Base-by-base conservation (phyloP, 2,329 filamentous ascomycete species). In the Phyllosticta citrichinensis region DNA sequence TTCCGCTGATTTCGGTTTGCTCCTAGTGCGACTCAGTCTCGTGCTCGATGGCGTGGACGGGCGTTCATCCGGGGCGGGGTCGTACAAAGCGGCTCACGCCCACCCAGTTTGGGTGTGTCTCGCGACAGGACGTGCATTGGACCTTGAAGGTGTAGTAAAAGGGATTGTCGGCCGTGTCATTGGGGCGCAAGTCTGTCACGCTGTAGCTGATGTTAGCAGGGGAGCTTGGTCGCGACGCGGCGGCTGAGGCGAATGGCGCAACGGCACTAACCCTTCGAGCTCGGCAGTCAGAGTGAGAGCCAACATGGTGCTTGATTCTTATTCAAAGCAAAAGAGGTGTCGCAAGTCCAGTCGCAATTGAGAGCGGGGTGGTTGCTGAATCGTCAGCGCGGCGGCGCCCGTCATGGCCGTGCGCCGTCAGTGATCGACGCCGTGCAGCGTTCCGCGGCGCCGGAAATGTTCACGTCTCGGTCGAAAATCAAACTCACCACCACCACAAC, bases 61-160 rank as follows among this genome's bases (percentile, higher is more conserved):
- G 17, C 11, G 47, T 47, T 47, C 19, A 12, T 14, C 20, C n/a
- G n/a, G 22, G 56, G 2, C 51, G 35, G 63, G 57, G 10, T 77
- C 87, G 65, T 79, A 96, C 92, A 79, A 95, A 96, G 64, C 93
- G 88, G 76, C 83, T 96, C 65, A 97, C 84, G 61, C 86, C 87
- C 58, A 99, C 85, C 77, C 84, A 86, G 68, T 97, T 99, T 11
- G 88, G 83, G 73, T 99, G 92, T 1, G 82, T 86, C 75, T 99
- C 94, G 63, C 91, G 86, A 75, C 94, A 99, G 60, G 92, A 96
- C n/a, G 91, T 97, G 77, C 94, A 99, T 79, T 97, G 90, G 40
- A 99, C 93, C 72, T 89, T 94, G 83, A 99, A 97, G 57, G 90
- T 97, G 78, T 96, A 99, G 82, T 88, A 96, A 79, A 97, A 99